phyloP scores from a whole-genome alignment of 78 protist genomes.

The Diacronema lutheri region DNA sequence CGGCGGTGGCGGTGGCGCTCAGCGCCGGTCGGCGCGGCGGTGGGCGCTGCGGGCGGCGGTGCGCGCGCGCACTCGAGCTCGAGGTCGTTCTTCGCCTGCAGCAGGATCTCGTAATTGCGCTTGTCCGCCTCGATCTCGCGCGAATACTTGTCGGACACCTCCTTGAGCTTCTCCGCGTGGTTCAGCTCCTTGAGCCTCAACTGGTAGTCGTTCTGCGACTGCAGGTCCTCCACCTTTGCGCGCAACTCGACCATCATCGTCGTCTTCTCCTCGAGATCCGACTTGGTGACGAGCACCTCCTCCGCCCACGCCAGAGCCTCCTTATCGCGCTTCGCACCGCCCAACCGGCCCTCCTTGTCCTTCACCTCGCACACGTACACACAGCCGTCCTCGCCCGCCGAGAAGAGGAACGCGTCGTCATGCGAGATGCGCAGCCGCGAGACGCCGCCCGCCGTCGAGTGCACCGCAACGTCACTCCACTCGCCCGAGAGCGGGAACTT shows the following conservation, averaged over 20 bases:
- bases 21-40: too few relatives aligned
- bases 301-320: constrained; percentile 45
- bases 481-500: constrained; percentile 43
- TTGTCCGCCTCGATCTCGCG: constrained; percentile 34
- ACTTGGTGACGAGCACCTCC: constrained; percentile 55
- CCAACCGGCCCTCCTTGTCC: constrained; percentile 39
- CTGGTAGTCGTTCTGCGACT: constrained; percentile 20
- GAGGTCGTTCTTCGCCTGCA: constrained; percentile 35
- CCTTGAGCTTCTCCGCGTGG: constrained; percentile 55
- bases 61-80: too few relatives aligned
- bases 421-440: constrained; percentile 37
- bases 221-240: constrained; percentile 48
- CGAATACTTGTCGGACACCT: constrained; percentile 44
- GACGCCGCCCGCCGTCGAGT: constrained; percentile 16
- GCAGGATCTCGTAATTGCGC: background rate
- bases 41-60: too few relatives aligned
- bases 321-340: constrained; percentile 37
- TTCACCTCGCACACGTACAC: constrained; percentile 42
- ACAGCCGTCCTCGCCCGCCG: constrained; percentile 48
- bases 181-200: constrained; percentile 28
- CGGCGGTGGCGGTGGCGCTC: too few relatives aligned
- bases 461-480: background rate
- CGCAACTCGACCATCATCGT: constrained; percentile 12
- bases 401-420: constrained; percentile 52
- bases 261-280: constrained; percentile 60